Evolutionary conservation across 768 basidiomycete genomes (phyloP).

Genomic region (Suillus americanus): DNA sequence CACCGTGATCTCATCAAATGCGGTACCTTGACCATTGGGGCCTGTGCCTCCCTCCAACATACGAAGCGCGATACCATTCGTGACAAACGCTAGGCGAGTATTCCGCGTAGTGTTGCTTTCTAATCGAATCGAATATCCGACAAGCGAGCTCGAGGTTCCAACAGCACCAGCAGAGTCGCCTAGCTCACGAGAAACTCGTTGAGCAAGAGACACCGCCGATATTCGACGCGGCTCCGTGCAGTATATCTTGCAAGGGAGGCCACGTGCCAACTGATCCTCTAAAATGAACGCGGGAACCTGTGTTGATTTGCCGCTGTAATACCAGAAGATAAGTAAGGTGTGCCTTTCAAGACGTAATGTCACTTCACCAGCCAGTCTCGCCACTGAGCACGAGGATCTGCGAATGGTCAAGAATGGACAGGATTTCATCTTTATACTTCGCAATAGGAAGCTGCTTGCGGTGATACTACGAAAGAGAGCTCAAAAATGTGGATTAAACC

Average conservation of each 20-base stretch:
- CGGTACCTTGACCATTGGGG: slow-evolving; percentile 65
- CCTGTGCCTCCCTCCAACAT: slow-evolving; percentile 92
- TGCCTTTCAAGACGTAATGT: slow-evolving; percentile 39
- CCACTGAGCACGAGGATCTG: slow-evolving; percentile 89
- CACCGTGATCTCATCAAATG: slow-evolving; percentile 95
- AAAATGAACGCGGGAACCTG: slow-evolving; percentile 94
- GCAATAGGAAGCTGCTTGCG: slow-evolving; percentile 87
- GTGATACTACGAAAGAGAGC: slow-evolving; percentile 47
- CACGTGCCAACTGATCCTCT: slow-evolving; percentile 81
- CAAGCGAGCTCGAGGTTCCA: slow-evolving; percentile 74
- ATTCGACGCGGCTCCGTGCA: slow-evolving; percentile 96
- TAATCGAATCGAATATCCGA: slow-evolving; percentile 93
- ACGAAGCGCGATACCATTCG: slow-evolving; percentile 92
- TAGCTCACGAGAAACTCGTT: slow-evolving; percentile 88
- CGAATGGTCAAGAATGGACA: slow-evolving; percentile 63
- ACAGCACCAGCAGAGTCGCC: slow-evolving; percentile 81
- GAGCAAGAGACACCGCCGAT: slow-evolving; percentile 93
- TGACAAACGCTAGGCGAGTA: slow-evolving; percentile 82
- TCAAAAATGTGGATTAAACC: neutral
- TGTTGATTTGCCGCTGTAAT: slow-evolving; percentile 89
- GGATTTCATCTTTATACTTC: slow-evolving; percentile 70
- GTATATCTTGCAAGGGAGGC: slow-evolving; percentile 84
- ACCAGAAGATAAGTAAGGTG: slow-evolving; percentile 6
- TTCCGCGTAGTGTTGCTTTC: slow-evolving; percentile 83
- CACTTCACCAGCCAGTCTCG: slow-evolving; percentile 67